phyloP scores from a whole-genome alignment of 768 basidiomycete species.

The Lentinula raphanica region DNA sequence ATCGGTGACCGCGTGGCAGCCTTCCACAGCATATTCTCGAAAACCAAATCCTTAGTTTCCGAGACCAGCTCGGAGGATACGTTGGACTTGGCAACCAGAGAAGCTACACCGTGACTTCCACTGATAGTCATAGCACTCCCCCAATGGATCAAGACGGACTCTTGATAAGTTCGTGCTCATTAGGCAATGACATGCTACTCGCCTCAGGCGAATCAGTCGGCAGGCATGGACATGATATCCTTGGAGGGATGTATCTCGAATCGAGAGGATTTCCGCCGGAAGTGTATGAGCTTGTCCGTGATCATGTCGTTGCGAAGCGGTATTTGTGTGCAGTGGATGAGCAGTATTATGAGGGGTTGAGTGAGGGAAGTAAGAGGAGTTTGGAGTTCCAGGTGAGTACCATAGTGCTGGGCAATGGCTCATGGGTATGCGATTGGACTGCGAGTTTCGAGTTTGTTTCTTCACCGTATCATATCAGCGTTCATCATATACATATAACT shows the following conservation, averaged over 20 bases:
- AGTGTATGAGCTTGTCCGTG: conserved; percentile 3
- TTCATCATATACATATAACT: too few relatives aligned
- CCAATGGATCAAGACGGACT: too few relatives aligned
- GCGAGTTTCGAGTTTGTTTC: too few relatives aligned
- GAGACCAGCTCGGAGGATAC: too few relatives aligned
- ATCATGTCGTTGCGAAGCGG: conserved; percentile 3
- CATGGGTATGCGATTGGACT: too few relatives aligned
- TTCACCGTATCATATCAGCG: too few relatives aligned
- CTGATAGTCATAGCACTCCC: too few relatives aligned
- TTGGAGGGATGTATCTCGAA: not conserved
- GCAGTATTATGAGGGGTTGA: not conserved
- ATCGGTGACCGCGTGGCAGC: not conserved
- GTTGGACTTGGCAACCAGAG: not conserved
- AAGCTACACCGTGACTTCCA: too few relatives aligned
- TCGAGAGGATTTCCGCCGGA: not conserved
- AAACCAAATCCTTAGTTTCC: not conserved
- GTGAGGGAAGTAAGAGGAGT: not conserved
- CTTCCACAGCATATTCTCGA: not conserved
- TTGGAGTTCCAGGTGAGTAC: not conserved
- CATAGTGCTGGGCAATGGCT: too few relatives aligned
- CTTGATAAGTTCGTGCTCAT: too few relatives aligned
- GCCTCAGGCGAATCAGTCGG: conserved; percentile 2
- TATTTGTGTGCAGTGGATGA: conserved; percentile 2
- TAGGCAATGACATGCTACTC: not conserved
- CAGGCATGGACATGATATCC: not conserved